These are phyloP conservation scores for Beauveria varroae DNA, from an alignment of 2,329 filamentous ascomycete species.

Conservation along the genomic window DNA sequence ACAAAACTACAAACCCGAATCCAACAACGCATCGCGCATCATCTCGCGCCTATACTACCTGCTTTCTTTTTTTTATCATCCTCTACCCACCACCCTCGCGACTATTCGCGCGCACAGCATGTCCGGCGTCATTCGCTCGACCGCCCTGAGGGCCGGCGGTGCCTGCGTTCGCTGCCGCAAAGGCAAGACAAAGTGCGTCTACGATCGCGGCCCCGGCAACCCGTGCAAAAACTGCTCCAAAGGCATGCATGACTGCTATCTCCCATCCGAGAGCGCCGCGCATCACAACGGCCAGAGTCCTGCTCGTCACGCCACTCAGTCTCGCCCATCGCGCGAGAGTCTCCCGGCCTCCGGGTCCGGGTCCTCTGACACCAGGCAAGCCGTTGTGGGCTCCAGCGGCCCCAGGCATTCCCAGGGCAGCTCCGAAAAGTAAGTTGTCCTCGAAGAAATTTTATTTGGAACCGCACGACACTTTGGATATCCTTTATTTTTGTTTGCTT, in stretches of 20 bases:
- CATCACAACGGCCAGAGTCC: constrained; percentile 54
- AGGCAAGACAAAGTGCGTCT: constrained; percentile 57
- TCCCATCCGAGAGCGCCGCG: constrained; percentile 52
- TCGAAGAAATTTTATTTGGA: background rate
- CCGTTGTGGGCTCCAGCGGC: constrained; percentile 32
- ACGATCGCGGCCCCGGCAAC: constrained; percentile 55
- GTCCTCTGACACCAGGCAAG: constrained; percentile 37
- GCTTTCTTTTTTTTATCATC: background rate
- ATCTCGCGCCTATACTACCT: background rate
- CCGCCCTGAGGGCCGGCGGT: constrained; percentile 52
- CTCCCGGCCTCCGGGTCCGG: constrained; percentile 45
- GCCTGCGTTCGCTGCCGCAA: constrained; percentile 57
- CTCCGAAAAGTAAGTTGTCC: constrained; percentile 47
- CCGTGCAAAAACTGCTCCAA: constrained; percentile 58
- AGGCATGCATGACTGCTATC: constrained; percentile 56
- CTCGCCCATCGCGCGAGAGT: constrained; percentile 46
- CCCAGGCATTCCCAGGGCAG: constrained; percentile 40
- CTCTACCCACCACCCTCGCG: background rate
- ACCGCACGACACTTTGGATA: too few species aligned
- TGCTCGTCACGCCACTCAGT: constrained; percentile 38
- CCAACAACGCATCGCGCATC: background rate
- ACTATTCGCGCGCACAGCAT: constrained; percentile 22
- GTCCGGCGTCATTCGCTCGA: constrained; percentile 46
- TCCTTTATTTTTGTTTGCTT: too few species aligned
- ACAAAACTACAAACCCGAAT: background rate